Evolutionary conservation across 768 basidiomycete species (phyloP).

Genomic region (Rhodotorula toruloides): DNA sequence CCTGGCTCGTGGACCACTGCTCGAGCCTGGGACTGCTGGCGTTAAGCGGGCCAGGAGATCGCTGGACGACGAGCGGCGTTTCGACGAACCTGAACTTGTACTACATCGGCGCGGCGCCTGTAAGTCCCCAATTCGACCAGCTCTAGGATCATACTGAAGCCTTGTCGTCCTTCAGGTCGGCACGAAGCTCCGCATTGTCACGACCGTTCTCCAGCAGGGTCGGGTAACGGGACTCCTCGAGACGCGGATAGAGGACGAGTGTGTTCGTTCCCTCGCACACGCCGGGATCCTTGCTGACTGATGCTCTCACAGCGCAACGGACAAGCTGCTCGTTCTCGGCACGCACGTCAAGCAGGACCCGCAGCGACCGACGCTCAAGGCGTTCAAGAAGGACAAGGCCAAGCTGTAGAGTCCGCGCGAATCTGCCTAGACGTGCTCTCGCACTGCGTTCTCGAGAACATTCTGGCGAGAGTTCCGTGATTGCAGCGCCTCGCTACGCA

Average conservation of each 20-base stretch:
- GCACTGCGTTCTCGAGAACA: too few relatives aligned
- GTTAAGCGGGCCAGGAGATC: slow-evolving; percentile 10
- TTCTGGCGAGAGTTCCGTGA: too few relatives aligned
- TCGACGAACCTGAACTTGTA: slow-evolving; percentile 17
- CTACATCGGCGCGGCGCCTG: slow-evolving; percentile 30
- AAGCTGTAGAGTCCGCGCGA: slow-evolving; percentile 13
- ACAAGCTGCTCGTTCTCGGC: slow-evolving; percentile 16
- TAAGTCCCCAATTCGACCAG: slow-evolving; percentile 2
- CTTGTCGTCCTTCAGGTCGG: slow-evolving; percentile 14
- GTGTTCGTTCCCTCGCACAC: background rate
- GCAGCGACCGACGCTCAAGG: background rate
- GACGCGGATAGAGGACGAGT: slow-evolving; percentile 23
- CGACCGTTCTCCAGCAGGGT: slow-evolving; percentile 19
- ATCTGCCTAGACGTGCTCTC: too few relatives aligned
- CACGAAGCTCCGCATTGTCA: slow-evolving; percentile 9
- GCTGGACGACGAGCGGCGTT: slow-evolving; percentile 30
- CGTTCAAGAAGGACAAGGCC: too few relatives aligned
- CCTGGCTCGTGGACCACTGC: slow-evolving; percentile 35
- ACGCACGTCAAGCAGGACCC: slow-evolving; percentile 35
- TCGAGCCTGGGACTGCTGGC: slow-evolving; percentile 21
- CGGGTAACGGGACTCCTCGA: slow-evolving; percentile 22
- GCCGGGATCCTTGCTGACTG: too few relatives aligned
- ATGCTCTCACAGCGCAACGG: slow-evolving; percentile 7
- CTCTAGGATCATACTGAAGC: background rate
- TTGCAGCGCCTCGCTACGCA: too few relatives aligned